Base-by-base conservation (phyloP, 495 filamentous ascomycete genomes). In the Chaetomium cochliodes region DNA sequence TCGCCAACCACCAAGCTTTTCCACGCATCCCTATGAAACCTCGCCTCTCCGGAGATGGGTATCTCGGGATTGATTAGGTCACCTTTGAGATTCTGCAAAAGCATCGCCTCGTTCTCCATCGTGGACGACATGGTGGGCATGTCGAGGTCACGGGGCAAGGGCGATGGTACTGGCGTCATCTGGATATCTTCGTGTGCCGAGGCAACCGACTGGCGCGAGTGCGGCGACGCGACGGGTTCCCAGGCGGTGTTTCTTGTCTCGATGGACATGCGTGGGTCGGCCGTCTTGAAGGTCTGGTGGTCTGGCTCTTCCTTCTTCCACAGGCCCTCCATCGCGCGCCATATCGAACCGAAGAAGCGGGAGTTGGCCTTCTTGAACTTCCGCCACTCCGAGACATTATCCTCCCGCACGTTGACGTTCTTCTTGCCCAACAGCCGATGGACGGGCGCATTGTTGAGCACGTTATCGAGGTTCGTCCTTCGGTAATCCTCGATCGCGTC, bases 401-500 rank as follows among this genome's bases (percentile, higher is more conserved):
- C 93, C 64, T 91, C 90, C 57, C 87, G 87, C 30, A 91, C 90
- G 65, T 99, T 99, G 69, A 97, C 93, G 72, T 99, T 99, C 69
- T 88, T 83, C 87, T 88, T 97, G 62, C 92, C 90, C 0, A 92
- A 77, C 33, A 99, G 79, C 33, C 93, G 85, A 77, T 99, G 93
- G 16, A 97, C 91, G 1, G 93, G 90, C 16, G 96, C 93, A 69
- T 99, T 97, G 79, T 99, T 99, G 58, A 99, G 83, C 70, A 96
- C 91, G 64, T 88, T 96, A 72, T 99, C 96, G 22, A 96, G 87
- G 25, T 92, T 83, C 2, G 92, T 97, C 75, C 96, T 85, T 63
- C 96, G 86, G 82, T 92, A 97, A 81, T 99, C 96, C 77, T 99
- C 96, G 66, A 98, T 90, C n/a, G 88, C 94, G 73, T 99, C 96